Conservation (phyloP, 257 asterid species). For the Ocimum tenuiflorum region DNA sequence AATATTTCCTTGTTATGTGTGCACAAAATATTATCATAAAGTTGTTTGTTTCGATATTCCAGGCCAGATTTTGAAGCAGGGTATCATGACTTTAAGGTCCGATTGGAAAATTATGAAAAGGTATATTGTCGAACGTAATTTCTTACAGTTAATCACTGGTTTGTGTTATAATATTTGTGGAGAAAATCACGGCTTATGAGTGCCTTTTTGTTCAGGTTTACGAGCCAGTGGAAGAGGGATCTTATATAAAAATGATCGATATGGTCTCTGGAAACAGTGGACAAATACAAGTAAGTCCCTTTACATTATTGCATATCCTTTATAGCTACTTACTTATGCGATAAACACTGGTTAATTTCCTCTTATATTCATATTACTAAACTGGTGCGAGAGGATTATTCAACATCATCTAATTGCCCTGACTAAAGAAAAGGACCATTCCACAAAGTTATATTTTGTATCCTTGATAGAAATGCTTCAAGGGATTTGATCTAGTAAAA, state of each 20-base stretch:
- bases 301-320: constrained; percentile 5
- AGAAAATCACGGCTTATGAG: constrained; percentile 16
- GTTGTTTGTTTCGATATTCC: constrained; percentile 38
- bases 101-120: constrained; percentile 90
- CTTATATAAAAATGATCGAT: constrained; percentile 96
- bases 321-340: neutral
- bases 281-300: constrained; percentile 69
- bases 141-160: constrained; percentile 1
- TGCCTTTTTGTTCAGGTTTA: constrained; percentile 52
- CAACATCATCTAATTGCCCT: constrained; percentile 10
- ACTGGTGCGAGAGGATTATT: neutral
- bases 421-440: neutral
- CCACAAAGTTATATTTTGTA: neutral
- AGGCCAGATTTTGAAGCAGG: constrained; percentile 99
- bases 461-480: neutral
- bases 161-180: constrained; percentile 9
- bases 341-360: constrained; percentile 3
- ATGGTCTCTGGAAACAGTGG: constrained; percentile 98
- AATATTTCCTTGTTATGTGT: constrained; percentile 20
- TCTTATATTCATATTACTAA: neutral
- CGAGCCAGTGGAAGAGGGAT: constrained; percentile 98
- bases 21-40: constrained; percentile 14
- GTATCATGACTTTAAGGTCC: constrained; percentile 78
- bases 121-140: constrained; percentile 39
- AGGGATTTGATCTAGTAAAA: no score